phyloP scores from a whole-genome alignment of 2,329 filamentous ascomycete species.

The Nothophoma quercina region DNA sequence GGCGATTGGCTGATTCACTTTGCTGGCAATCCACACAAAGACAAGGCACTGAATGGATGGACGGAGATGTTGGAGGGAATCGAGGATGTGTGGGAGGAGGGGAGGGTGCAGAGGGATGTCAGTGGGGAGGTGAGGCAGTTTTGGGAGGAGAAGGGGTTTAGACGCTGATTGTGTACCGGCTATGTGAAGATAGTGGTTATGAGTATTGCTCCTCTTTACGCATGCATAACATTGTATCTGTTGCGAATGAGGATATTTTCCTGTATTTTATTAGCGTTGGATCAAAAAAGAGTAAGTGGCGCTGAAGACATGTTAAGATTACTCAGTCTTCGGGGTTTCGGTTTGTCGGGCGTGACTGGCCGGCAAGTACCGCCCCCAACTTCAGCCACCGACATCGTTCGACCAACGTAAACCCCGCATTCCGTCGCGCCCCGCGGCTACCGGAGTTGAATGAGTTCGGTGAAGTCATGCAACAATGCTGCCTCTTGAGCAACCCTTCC shows the following conservation, averaged over 20 bases:
- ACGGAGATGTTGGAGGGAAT: slow-evolving; percentile 19
- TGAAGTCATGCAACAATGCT: too few relatives aligned
- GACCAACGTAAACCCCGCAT: not conserved
- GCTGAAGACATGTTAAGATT: not conserved
- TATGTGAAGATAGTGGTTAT: too few relatives aligned
- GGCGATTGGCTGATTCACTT: slow-evolving; percentile 57
- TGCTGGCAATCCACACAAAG: slow-evolving; percentile 46
- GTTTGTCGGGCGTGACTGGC: too few relatives aligned
- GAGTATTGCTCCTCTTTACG: too few relatives aligned
- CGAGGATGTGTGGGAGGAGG: slow-evolving; percentile 33
- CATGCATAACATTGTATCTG: too few relatives aligned
- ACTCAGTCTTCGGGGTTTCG: not conserved
- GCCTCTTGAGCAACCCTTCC: too few relatives aligned
- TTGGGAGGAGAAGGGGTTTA: slow-evolving; percentile 19
- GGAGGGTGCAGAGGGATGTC: slow-evolving; percentile 33
- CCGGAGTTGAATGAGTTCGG: too few relatives aligned
- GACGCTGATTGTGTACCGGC: not conserved
- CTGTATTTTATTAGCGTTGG: not conserved
- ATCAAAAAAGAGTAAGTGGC: not conserved
- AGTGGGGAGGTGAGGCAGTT: slow-evolving; percentile 35
- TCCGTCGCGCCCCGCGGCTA: slow-evolving; percentile 1
- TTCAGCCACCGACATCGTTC: not conserved
- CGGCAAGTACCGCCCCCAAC: too few relatives aligned
- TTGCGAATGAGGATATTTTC: too few relatives aligned
- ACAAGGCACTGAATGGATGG: slow-evolving; percentile 50